These are phyloP conservation scores for Medicago ruthenica DNA, from an alignment of 306 rosid genomes.

Conservation along the genomic window DNA sequence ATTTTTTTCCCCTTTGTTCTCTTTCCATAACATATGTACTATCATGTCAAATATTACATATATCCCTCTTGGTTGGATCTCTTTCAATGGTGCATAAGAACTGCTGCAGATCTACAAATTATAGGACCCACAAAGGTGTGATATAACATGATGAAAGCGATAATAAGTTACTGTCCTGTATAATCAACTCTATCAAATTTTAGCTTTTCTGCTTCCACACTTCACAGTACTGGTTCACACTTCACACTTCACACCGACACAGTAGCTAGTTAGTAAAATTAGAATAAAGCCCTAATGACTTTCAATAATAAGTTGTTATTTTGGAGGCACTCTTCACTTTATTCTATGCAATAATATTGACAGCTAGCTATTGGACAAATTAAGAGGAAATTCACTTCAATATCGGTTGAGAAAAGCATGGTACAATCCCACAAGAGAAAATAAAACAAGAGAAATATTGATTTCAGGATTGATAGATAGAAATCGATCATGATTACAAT, in stretches of 20 bases:
- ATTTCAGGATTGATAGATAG: too few species aligned
- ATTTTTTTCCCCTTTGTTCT: not conserved
- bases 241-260: too few species aligned
- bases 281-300: conserved; percentile 51
- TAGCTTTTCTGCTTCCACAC: too few species aligned
- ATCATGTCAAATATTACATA: not conserved
- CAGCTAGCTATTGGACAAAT: conserved; percentile 42
- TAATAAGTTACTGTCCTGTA: conserved; percentile 18
- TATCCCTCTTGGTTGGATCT: not conserved
- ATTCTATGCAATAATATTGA: conserved; percentile 27
- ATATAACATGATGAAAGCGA: conserved; percentile 48
- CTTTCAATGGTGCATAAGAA: conserved; percentile 31
- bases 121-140: conserved; percentile 54
- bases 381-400: not conserved
- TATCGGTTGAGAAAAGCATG: too few species aligned
- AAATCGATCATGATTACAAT: too few species aligned
- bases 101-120: not conserved
- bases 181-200: too few species aligned
- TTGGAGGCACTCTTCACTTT: conserved; percentile 32
- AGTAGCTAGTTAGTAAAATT: conserved; percentile 36
- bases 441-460: too few species aligned
- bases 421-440: too few species aligned
- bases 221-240: too few species aligned
- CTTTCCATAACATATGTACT: not conserved
- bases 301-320: conserved; percentile 26